Base-by-base conservation (phyloP, 148 eudicot species). In the Chenopodium berlandieri region DNA sequence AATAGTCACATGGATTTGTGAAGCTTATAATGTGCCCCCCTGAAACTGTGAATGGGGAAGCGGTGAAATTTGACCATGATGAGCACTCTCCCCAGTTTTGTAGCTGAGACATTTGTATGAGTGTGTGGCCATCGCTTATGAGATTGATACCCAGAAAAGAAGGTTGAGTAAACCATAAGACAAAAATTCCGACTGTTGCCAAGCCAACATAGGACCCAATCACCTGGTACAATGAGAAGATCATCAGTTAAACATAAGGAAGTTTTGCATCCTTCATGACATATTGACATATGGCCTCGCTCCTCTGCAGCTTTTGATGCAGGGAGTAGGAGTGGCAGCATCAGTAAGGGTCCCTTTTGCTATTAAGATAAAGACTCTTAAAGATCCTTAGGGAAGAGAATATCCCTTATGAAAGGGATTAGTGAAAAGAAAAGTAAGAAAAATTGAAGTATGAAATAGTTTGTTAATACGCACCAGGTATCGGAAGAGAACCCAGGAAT, bases 191-290 rank as follows among this genome's bases (percentile, higher is more conserved):
- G 22, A 94, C 98, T 12, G 98, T 94, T 78, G 98, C 97, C 30
- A 89, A 68, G 68, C 98, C 98, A 30, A 94, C 97, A 52, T 94
- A 94, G 16, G 91, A 89, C 44, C 97, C 98, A 47, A 94, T 89
- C 76, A 94, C 95, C 98, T 94, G 93, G n/a, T 63, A 50, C 64
- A 13, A 48, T 69, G 9, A 71, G 56, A 67, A 73, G 0, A 65
- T 58, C 54, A 82, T 74, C 20, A 30, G 75, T 19, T 72, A 9
- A 82, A 50, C 30, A 23, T 23, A 11, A 20, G 25, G 4, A 74
- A 50, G 22, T 40, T 11, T 7, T 10, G 13, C 31, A 65, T 65
- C 11, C 30, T 3, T 65, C 31, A 65, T 65, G 30, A 64, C 68
- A n/a, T 64, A 64, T 22, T 65, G 30, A 64, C 68, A n/a, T 64